Percentiles rank a stretch among this genome's conserved stretches.
Conservation (phyloP, 2,329 filamentous ascomycete species). For the Stachybotrys echinatus region DNA sequence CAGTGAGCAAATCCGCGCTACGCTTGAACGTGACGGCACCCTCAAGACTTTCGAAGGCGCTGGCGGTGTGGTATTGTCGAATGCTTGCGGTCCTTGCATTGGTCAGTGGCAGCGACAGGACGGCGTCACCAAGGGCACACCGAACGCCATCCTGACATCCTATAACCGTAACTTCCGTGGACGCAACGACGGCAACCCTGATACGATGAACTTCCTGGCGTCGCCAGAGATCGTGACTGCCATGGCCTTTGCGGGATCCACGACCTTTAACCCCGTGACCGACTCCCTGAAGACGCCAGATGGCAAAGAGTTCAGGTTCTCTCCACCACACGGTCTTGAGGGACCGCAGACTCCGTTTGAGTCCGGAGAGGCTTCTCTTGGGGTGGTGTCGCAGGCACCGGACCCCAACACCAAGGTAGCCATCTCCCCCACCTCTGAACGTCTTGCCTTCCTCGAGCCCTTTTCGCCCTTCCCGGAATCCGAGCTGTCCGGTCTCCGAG, state of each 20-base stretch:
- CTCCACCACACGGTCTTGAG: slow-evolving; percentile 67
- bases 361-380: slow-evolving; percentile 67
- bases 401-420: slow-evolving; percentile 67
- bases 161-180: slow-evolving; percentile 99
- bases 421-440: slow-evolving; percentile 81
- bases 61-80: slow-evolving; percentile 88
- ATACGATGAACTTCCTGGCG: slow-evolving; percentile 98
- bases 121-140: slow-evolving; percentile 73
- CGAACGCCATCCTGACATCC: slow-evolving; percentile 91
- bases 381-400: slow-evolving; percentile 66
- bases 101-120: slow-evolving; percentile 95
- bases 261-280: slow-evolving; percentile 93
- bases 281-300: slow-evolving; percentile 76
- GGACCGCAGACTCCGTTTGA: slow-evolving; percentile 65
- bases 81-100: slow-evolving; percentile 90
- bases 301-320: slow-evolving; percentile 80
- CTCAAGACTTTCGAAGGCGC: slow-evolving; percentile 95
- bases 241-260: slow-evolving; percentile 87
- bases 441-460: slow-evolving; percentile 85
- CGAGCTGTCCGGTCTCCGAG: slow-evolving; percentile 72
- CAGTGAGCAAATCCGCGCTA: slow-evolving; percentile 94
- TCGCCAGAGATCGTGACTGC: slow-evolving; percentile 96
- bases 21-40: slow-evolving; percentile 85
- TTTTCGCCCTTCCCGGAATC: slow-evolving; percentile 75
- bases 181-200: slow-evolving; percentile 92